These are phyloP conservation scores for Suzukiozyma palmioleophila DNA, from an alignment of 1,139 yeast genomes.

Conservation along the genomic window DNA sequence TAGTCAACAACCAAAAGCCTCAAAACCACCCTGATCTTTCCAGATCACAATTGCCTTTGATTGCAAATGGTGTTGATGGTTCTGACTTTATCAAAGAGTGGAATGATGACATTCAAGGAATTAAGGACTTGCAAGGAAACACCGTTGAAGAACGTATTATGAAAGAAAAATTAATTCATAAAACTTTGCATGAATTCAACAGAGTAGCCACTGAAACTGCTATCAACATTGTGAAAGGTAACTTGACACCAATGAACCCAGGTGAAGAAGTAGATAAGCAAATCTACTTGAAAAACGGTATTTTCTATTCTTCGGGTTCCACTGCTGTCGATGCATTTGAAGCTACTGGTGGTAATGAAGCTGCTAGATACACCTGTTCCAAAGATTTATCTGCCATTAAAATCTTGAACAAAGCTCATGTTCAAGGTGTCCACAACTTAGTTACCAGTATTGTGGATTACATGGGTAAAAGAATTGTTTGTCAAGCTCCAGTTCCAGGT, in stretches of 20 bases:
- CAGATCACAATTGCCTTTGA: slow-evolving; percentile 54
- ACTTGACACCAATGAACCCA: slow-evolving; percentile 76
- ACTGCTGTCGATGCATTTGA: slow-evolving; percentile 71
- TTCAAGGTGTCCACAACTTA: slow-evolving; percentile 61
- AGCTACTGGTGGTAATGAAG: slow-evolving; percentile 73
- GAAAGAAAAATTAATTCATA: slow-evolving; percentile 71
- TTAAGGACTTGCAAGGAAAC: slow-evolving; percentile 62
- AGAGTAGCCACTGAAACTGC: slow-evolving; percentile 78
- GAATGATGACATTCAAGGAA: slow-evolving; percentile 86
- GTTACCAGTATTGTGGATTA: slow-evolving; percentile 84
- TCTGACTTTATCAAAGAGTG: slow-evolving; percentile 65
- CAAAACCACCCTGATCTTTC: slow-evolving; percentile 52
- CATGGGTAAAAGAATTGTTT: slow-evolving; percentile 80
- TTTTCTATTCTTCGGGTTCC: slow-evolving; percentile 77
- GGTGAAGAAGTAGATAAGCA: slow-evolving; percentile 55
- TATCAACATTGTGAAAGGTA: slow-evolving; percentile 67
- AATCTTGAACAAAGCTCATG: slow-evolving; percentile 62
- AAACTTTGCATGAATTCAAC: slow-evolving; percentile 75
- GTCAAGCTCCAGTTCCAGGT: slow-evolving; percentile 99
- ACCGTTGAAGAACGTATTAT: slow-evolving; percentile 63
- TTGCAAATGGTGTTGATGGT: slow-evolving; percentile 56
- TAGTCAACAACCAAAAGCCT: slow-evolving; percentile 35
- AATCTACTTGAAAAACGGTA: slow-evolving; percentile 75
- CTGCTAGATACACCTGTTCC: slow-evolving; percentile 75
- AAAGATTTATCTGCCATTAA: slow-evolving; percentile 78